Conservation (phyloP, 192 early-diverging fungal species). For the Linnemannia zychae region DNA sequence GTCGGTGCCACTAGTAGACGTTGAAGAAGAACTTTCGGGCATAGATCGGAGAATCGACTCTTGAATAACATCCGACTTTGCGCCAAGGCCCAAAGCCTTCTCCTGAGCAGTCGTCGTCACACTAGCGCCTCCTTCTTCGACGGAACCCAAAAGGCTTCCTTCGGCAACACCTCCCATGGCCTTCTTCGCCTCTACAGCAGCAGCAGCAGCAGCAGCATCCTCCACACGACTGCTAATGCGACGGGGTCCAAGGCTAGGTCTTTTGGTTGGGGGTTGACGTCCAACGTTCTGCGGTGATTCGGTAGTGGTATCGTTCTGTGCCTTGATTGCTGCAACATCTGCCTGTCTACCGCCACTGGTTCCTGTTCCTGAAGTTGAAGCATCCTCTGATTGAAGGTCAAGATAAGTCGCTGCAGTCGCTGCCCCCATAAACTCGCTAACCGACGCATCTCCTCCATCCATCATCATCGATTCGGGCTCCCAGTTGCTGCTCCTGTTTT, state of each 20-base stretch:
- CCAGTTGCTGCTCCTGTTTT: background rate
- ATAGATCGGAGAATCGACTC: slow-evolving; percentile 35
- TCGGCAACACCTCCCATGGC: background rate
- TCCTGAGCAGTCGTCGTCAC: slow-evolving; percentile 21
- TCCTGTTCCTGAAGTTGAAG: background rate
- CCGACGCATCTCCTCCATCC: slow-evolving; percentile 26
- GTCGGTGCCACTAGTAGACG: background rate
- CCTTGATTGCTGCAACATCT: background rate
- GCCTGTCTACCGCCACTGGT: background rate
- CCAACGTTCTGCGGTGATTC: background rate
- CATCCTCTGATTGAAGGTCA: slow-evolving; percentile 7
- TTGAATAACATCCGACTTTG: slow-evolving; percentile 44
- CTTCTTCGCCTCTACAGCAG: background rate
- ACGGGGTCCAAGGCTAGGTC: slow-evolving; percentile 46
- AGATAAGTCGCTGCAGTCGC: slow-evolving; percentile 35
- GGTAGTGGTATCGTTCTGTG: slow-evolving; percentile 23
- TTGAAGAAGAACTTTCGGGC: background rate
- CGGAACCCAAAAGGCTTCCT: slow-evolving; percentile 18
- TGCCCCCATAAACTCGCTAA: slow-evolving; percentile 32
- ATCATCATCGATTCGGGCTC: background rate
- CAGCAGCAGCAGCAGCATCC: background rate
- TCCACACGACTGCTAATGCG: slow-evolving; percentile 43
- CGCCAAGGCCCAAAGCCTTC: slow-evolving; percentile 7
- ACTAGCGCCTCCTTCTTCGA: background rate
- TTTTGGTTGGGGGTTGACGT: background rate